Evolutionary conservation across 176 grass and related monocot genomes (phyloP), one percentile per base, ranked within the genome.

Genomic region (Musa schizocarpa): DNA sequence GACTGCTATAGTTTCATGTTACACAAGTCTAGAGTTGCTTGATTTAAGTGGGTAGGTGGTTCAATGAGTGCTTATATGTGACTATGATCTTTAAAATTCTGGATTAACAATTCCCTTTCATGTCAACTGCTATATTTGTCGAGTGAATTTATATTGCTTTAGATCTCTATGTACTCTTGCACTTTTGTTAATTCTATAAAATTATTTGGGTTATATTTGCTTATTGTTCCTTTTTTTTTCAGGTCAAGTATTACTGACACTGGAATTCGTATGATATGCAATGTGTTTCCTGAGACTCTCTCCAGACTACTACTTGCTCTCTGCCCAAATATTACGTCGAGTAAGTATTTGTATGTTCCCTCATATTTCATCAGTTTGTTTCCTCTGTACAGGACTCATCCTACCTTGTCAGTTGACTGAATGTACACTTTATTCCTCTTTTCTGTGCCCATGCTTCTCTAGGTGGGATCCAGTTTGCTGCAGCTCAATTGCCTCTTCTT

Each of bases 171-270:
- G 4, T 43, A 23, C 20, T n/a, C 16, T 20, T 20, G 34, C 50
- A 20, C 34, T 71, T 52, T 71, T 8, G 8, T 19, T 9, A 8
- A 9, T 72, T 21, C 3, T 67, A 43, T 27, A 34, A 11, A n/a
- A 23, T 19, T 5, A 22, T n/a, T 72, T 23, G 2, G 19, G 2
- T 24, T 29, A 48, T 20, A 54, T 9, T 25, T 54, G 11, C 71
- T 73, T 73, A 11, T 43, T 6, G 34, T 6, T 6, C 34, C 34
- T 6, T 43, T 43, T 43, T 23, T 23, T 24, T 70, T 13, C 84
- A 99, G 95, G 78, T 99, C 95, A 22, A 76, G 84, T 76, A 94
- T 99, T 57, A 91, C 80, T 48, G 95, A 99, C 24, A 87, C 88
- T 77, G 95, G 90, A 22, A 71, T 99, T 81, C 82, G 86, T 78